These are phyloP conservation scores for Clonostachys rhizophaga DNA, from an alignment of 2,329 filamentous ascomycete species.

Conservation along the genomic window DNA sequence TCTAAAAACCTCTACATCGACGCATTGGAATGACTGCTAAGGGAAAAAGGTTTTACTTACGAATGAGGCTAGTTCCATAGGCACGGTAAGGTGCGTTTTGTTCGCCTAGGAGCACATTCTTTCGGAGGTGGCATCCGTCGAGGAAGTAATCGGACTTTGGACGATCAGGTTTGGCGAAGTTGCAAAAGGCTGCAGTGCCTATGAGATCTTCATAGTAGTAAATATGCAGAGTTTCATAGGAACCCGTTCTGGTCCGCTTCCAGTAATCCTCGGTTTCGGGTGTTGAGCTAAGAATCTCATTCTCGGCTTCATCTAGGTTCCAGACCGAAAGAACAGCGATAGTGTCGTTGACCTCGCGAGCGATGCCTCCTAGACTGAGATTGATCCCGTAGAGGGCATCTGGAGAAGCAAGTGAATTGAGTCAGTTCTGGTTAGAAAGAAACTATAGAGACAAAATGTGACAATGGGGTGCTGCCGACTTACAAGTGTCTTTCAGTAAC, in stretches of 20 bases:
- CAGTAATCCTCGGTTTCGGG: neutral
- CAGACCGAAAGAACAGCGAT: neutral
- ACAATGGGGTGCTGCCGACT: neutral
- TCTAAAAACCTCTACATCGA: no score
- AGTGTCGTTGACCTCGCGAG: neutral
- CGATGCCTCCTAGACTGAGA: neutral
- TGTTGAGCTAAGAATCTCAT: neutral
- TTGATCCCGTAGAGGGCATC: neutral
- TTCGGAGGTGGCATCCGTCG: constrained; percentile 11
- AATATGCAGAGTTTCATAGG: constrained; percentile 31
- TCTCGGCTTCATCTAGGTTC: neutral
- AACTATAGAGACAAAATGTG: neutral
- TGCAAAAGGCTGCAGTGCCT: constrained; percentile 31
- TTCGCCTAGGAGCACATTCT: constrained; percentile 7
- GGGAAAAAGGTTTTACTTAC: no score
- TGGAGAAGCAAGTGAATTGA: neutral
- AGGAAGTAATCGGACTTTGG: constrained; percentile 3
- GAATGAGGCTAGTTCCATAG: neutral
- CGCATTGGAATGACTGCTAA: no score
- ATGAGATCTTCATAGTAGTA: constrained; percentile 22
- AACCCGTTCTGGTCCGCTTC: constrained; percentile 23
- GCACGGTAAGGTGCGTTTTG: constrained; percentile 9
- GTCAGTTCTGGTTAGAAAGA: neutral
- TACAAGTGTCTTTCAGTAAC: neutral
- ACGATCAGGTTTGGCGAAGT: constrained; percentile 26